Percentiles rank a stretch among this genome's conserved stretches.
phyloP scores from a whole-genome alignment of 768 basidiomycete species.

The Xerocomus potaroensis region DNA sequence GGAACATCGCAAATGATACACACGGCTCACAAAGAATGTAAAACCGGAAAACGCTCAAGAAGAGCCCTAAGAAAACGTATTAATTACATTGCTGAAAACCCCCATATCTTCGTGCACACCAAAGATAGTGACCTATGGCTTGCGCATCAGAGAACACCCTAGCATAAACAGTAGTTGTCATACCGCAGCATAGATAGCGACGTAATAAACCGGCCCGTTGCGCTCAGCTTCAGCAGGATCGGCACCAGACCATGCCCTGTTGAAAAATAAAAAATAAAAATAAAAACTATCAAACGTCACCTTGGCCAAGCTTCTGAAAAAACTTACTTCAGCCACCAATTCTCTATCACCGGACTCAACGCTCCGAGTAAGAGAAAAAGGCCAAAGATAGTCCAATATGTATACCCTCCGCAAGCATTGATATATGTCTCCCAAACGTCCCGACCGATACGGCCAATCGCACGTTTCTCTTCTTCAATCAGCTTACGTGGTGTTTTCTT shows the following conservation, averaged over 20 bases:
- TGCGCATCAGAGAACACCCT: slow-evolving; percentile 21
- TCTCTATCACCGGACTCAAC: slow-evolving; percentile 64
- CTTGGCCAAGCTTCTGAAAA: not conserved
- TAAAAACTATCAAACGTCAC: slow-evolving; percentile 10
- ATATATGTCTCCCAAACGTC: slow-evolving; percentile 66
- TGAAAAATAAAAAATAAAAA: slow-evolving; percentile 26
- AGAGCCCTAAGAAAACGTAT: slow-evolving; percentile 37
- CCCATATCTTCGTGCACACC: slow-evolving; percentile 22
- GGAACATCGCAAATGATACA: not conserved
- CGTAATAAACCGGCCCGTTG: slow-evolving; percentile 44
- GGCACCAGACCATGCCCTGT: slow-evolving; percentile 55
- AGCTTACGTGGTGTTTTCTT: slow-evolving; percentile 74
- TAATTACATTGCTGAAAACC: too few species aligned
- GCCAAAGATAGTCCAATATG: slow-evolving; percentile 57
- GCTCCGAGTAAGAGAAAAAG: slow-evolving; percentile 53
- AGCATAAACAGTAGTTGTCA: slow-evolving; percentile 12
- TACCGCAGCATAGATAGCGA: slow-evolving; percentile 63
- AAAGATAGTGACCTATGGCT: slow-evolving; percentile 32
- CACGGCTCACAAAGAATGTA: slow-evolving; percentile 61
- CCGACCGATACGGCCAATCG: slow-evolving; percentile 61
- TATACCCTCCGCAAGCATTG: slow-evolving; percentile 43
- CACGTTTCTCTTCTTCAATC: slow-evolving; percentile 80
- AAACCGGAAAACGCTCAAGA: slow-evolving; percentile 59
- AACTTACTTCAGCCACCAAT: slow-evolving; percentile 60
- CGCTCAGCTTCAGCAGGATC: slow-evolving; percentile 36